Evolutionary conservation across 495 filamentous ascomycete species (phyloP), one percentile per base, ranked within the genome.

Genomic region (Parachaetomium inaequale): DNA sequence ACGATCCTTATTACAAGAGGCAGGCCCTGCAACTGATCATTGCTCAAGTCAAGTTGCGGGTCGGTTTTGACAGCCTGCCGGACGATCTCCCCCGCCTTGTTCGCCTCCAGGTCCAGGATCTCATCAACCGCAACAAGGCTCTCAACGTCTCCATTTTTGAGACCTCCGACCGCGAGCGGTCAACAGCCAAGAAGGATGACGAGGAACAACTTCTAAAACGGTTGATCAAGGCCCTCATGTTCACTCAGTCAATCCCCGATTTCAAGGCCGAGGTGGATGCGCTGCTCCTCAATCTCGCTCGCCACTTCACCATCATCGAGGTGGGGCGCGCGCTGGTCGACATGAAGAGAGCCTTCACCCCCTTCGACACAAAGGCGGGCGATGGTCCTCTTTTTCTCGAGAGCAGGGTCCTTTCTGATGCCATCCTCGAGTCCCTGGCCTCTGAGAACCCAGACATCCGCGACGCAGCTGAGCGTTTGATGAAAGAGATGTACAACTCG

Each of bases 261-360:
- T 85, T 96, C 63, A 81, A 87, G 59, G 78, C 83, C 12, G 84
- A 89, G 47, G 92, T 93, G 2, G 85, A 82, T 29, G 67, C 82
- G 2, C 85, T 98, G 55, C 79, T 96, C 15, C 79, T 85, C 10
- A 89, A 95, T 71, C 75, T 97, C 3, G 92, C 89, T 67, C 85
- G 87, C 23, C 95, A 99, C 72, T 92, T 98, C 62, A 88, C 91
- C 1, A 81, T 99, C 51, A 76, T 98, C n/a, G 95, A 99, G 75
- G 77, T 98, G 8, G 93, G 91, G 46, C 84, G 85, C 55, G 84
- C 90, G 15, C 79, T 97, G 47, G 84, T 87, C 29, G 86, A 93
- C 58, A 77, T 86, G 65, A 89, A 90, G 71, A 89, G 90, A 56
- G 81, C 75, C 21, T 81, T 76, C 28, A 87, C 87, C 63, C 82